phyloP scores from a whole-genome alignment of 257 asterid genomes.

The Paraleonurus japonicus region DNA sequence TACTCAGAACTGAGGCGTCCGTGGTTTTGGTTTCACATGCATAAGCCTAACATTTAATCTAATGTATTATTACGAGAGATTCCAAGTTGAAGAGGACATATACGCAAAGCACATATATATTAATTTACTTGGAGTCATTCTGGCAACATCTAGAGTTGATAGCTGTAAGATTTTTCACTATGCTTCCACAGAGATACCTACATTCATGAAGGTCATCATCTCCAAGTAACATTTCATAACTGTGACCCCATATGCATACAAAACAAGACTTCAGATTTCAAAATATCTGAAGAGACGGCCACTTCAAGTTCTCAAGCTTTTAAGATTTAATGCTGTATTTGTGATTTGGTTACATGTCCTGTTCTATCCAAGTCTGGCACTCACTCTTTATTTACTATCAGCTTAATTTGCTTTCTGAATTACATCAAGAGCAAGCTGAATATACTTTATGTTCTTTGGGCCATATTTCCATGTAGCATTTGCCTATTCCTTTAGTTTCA shows the following conservation, averaged over 20 bases:
- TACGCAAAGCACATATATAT: conserved; percentile 6
- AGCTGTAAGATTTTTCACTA: neutral
- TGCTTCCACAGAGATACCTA: neutral
- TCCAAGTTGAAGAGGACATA: conserved; percentile 19
- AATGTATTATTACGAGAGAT: conserved; percentile 18
- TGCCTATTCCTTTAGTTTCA: neutral
- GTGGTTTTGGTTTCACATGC: conserved; percentile 11
- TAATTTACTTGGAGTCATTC: conserved; percentile 1
- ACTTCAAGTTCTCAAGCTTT: neutral
- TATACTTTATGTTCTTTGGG: neutral
- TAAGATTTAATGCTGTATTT: neutral
- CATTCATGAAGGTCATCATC: neutral
- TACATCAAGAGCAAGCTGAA: conserved; percentile 2
- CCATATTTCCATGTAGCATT: conserved; percentile 6
- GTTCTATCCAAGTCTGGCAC: conserved; percentile 3
- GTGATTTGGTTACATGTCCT: conserved; percentile 10
- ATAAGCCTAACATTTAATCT: neutral
- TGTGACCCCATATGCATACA: neutral
- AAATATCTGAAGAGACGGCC: neutral
- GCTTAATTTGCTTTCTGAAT: conserved; percentile 1
- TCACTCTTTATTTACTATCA: neutral
- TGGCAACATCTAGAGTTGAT: neutral
- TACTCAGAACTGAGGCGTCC: conserved; percentile 5
- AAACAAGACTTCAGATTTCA: neutral
- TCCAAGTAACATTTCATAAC: conserved; percentile 1